Base-by-base conservation (phyloP, 2,329 filamentous ascomycete genomes). In the Xylariaceae sp. region DNA sequence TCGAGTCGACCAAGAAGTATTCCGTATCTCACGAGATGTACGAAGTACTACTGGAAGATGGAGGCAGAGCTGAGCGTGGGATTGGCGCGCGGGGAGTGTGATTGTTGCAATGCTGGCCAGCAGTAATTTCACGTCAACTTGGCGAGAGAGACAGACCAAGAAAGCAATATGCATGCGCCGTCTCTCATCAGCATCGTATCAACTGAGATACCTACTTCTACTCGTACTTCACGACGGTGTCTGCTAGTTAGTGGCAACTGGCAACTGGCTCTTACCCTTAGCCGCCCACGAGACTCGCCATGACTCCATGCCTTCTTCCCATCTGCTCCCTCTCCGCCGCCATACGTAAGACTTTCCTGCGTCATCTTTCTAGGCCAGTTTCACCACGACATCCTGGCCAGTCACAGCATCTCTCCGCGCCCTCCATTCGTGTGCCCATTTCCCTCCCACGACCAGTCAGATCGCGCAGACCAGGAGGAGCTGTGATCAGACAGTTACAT, bases 401-500 rank as follows among this genome's bases (percentile, higher is more conserved):
- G 52, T 63, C 61, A 63, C 15, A 60, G 53, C 39, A 23, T 17
- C 35, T n/a, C 48, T 50, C 37, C 18, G n/a, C 23, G 50, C 44
- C 30, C 18, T 23, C 34, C 10, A 62, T 64, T 62, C 57, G 59
- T 52, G 57, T 62, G 41, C 18, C 50, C 23, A 18, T 57, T 41
- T 49, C 41, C 23, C 51, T 34, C 15, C 15, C 44, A 37, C 45
- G 53, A 53, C 61, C 61, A 64, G 60, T 64, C 39, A 64, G 45
- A 56, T 57, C 41, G 41, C 41, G 52, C 17, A 51, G 53, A 61
- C 15, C 44, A 34, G 35, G 34, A 30, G 52, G 53, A 51, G 53
- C 56, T 57, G 51, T 55, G 44, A 49, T 51, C 56, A 51, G 53
- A 61, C 56, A 9, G 61, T 61, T 63, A 58, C 61, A 61, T 57